Evolutionary conservation across 2,329 filamentous ascomycete genomes (phyloP), one percentile per base, ranked within the genome.

Genomic region (Phialophora verrucosa): DNA sequence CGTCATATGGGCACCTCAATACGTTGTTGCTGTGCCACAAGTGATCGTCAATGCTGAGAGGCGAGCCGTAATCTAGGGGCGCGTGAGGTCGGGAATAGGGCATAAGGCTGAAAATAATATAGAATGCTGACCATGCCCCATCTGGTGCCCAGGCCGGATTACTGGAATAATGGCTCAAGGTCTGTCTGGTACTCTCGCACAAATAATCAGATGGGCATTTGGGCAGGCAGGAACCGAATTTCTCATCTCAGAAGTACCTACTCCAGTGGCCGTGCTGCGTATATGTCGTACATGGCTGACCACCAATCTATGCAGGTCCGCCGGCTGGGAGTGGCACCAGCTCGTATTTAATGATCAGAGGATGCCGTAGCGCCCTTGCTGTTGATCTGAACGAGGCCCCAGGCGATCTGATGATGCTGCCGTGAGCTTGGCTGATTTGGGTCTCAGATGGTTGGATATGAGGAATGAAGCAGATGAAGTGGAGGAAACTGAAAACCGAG

Each of bases 201-300:
- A 53, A 32, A 51, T 25, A 51, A 17, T 51, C 49, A 51, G 20
- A 51, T 23, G 25, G 20, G 20, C 20, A 12, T 14, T 27, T 20
- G 8, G 20, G 8, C 14, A 11, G 17, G n/a, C 27, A 14, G 49
- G 6, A 38, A 31, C 35, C 51, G 31, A 10, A 12, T 35, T 54
- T 54, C 59, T 61, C 29, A 54, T 54, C 49, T 61, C 59, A 61
- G 59, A 61, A 61, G 23, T 51, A 42, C 38, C 42, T 59, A 2
- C 31, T 59, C 27, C 17, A 32, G n/a, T 20, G 20, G 7, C 42
- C 17, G 29, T 25, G 57, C 27, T n/a, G 57, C 57, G 44, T 17
- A 59, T 50, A 51, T 27, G 23, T 51, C 49, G 57, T n/a, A 14
- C 44, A 59, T 32, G 57, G 57, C 57, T 59, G 57, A 59, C 57